These are phyloP conservation scores for Phaeotremella fagi DNA, from an alignment of 768 basidiomycete species.

Conservation along the genomic window DNA sequence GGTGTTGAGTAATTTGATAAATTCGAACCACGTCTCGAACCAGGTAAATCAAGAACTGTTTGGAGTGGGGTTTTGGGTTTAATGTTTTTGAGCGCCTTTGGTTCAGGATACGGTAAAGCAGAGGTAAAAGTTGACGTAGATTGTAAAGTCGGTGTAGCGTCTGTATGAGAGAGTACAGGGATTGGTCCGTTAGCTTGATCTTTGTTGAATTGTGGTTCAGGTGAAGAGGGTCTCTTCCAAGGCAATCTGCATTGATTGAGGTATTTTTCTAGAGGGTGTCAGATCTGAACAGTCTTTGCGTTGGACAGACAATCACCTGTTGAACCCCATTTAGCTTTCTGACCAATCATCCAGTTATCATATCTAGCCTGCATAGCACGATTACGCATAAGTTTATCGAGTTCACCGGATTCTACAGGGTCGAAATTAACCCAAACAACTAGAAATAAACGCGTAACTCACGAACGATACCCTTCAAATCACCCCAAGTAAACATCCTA, in stretches of 20 bases:
- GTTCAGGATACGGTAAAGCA: neutral
- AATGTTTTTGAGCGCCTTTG: neutral
- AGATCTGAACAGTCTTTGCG: neutral
- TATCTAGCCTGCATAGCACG: slow-evolving; percentile 38
- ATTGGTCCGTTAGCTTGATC: neutral
- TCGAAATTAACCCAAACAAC: neutral
- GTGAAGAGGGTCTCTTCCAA: slow-evolving; percentile 15
- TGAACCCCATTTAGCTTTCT: slow-evolving; percentile 33
- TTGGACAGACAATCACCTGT: slow-evolving; percentile 31
- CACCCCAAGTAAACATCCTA: slow-evolving; percentile 44
- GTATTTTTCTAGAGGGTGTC: slow-evolving; percentile 35
- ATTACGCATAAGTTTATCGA: slow-evolving; percentile 37
- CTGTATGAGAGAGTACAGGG: neutral
- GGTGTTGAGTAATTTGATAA: neutral
- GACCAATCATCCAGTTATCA: slow-evolving; percentile 35
- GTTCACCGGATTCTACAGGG: slow-evolving; percentile 14
- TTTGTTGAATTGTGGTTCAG: slow-evolving; percentile 9
- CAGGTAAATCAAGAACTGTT: neutral
- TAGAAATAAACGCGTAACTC: slow-evolving; percentile 5
- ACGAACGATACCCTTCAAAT: slow-evolving; percentile 36
- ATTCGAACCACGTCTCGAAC: neutral
- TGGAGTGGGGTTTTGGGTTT: neutral
- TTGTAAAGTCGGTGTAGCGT: neutral
- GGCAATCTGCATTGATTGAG: slow-evolving; percentile 38
- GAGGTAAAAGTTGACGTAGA: neutral